Base-by-base conservation (phyloP, 164 flowering plant species). In the Annona squamosa region DNA sequence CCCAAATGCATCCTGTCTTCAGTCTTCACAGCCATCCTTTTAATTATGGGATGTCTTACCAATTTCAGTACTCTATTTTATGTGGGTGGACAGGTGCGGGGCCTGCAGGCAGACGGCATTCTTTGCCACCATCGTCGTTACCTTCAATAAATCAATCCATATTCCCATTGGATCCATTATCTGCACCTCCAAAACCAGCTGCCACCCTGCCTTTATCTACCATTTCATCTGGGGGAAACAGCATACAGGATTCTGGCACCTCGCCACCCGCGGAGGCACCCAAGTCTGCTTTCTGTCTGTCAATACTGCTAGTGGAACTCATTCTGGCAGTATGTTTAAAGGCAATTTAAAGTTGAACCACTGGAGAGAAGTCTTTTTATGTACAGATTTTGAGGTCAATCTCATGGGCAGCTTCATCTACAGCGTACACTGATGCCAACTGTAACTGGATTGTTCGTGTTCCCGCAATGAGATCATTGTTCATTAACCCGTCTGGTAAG, bases 131-230 rank as follows among this genome's bases (percentile, higher is more conserved):
- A n/a, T 5, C 46, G 3, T 3, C 67, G 44, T 44, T 57, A 44
- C 70, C 76, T 0, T 10, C 26, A 45, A 18, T 71, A 56, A 48
- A 72, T 48, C 52, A 57, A 65, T 19, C 72, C 63, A 37, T 37
- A 37, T 47, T 70, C 48, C 72, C 75, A 52, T 48, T 59, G 7
- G 65, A 64, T 41, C n/a, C 74, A 4, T 44, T 64, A 56, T 57
- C 74, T 45, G n/a, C 67, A 9, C 4, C 73, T 48, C 73, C 73
- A 70, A n/a, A 37, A 13, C 46, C 64, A n/a, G 45, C 47, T 2
- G 64, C 65, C 48, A 52, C 42, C 44, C 61, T 48, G 44, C 66
- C 69, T 62, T 5, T 64, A 16, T 9, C 63, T 2, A 44, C 71
- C 5, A 48, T n/a, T 1, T 17, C 44, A 12, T 13, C 52, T 0